Conservation (phyloP, 495 filamentous ascomycete genomes). For the Aspergillus leporis region DNA sequence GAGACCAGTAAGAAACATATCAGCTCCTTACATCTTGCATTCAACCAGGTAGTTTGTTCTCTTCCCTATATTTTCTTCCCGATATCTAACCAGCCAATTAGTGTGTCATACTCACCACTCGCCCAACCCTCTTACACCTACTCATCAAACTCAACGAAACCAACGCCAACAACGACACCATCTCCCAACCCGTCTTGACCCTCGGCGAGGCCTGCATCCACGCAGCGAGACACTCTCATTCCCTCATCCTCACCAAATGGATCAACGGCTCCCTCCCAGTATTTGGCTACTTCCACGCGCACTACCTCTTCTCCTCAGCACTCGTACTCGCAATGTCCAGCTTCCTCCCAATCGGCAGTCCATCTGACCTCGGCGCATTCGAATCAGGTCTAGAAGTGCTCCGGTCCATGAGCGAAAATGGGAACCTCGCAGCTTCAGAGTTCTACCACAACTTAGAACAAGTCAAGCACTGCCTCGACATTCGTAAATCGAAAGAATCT, state of each 20-base stretch:
- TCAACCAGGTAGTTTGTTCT: conserved; percentile 30
- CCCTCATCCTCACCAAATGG: conserved; percentile 45
- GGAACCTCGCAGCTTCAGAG: conserved; percentile 43
- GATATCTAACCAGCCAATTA: conserved; percentile 14
- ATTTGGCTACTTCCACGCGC: conserved; percentile 49
- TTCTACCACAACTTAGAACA: conserved; percentile 41
- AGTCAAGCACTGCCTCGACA: conserved; percentile 36
- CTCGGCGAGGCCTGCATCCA: conserved; percentile 49
- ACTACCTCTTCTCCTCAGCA: conserved; percentile 47
- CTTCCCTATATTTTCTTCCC: not conserved
- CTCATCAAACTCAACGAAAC: conserved; percentile 38
- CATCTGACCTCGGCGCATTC: conserved; percentile 36
- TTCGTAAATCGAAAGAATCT: conserved; percentile 18
- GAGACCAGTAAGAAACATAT: conserved; percentile 41
- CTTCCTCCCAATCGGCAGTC: conserved; percentile 41
- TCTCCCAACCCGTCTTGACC: conserved; percentile 43
- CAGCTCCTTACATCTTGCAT: conserved; percentile 43
- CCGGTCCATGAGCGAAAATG: conserved; percentile 42
- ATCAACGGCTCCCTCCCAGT: conserved; percentile 45
- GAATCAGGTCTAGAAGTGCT: conserved; percentile 43
- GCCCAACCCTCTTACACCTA: conserved; percentile 44
- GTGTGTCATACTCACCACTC: conserved; percentile 45
- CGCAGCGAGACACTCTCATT: conserved; percentile 43
- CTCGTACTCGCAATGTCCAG: conserved; percentile 45
- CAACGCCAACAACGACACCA: conserved; percentile 17